These are phyloP conservation scores for Stipa capillata DNA, from an alignment of 176 grass and related monocot species.

Conservation along the genomic window DNA sequence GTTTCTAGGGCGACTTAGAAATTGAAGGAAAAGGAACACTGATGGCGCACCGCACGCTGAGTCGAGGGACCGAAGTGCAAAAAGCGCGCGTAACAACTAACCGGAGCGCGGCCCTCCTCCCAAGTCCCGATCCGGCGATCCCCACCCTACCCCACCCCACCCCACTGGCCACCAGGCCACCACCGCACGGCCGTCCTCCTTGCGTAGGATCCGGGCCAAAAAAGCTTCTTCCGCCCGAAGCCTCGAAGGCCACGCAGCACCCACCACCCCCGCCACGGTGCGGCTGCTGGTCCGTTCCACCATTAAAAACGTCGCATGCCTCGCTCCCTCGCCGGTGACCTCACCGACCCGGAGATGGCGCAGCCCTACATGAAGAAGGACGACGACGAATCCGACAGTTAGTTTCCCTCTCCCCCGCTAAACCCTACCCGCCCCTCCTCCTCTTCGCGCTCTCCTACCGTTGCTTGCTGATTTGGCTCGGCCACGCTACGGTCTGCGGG, in stretches of 20 bases:
- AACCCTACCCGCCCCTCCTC: not conserved
- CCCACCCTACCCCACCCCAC: not conserved
- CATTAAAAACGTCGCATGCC: slow-evolving; percentile 6
- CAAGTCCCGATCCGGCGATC: not conserved
- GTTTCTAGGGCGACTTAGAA: too few species aligned
- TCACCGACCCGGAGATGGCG: slow-evolving; percentile 53
- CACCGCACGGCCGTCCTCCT: not conserved
- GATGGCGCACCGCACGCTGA: not conserved
- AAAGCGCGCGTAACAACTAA: slow-evolving; percentile 18
- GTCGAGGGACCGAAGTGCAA: not conserved
- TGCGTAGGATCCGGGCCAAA: not conserved
- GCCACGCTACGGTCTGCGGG: not conserved
- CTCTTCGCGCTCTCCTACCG: not conserved
- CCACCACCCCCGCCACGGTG: not conserved
- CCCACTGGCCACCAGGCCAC: not conserved
- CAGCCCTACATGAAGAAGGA: slow-evolving; percentile 77
- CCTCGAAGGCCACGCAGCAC: not conserved
- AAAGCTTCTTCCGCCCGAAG: not conserved
- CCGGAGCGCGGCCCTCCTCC: not conserved
- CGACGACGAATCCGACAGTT: slow-evolving; percentile 64
- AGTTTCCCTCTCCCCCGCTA: not conserved
- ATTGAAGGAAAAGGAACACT: too few species aligned
- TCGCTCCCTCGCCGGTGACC: slow-evolving; percentile 44
- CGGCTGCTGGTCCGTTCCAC: not conserved
- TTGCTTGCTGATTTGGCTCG: not conserved